Conservation (phyloP, 2,329 filamentous ascomycete species). For the Plectosphaerella plurivora region DNA sequence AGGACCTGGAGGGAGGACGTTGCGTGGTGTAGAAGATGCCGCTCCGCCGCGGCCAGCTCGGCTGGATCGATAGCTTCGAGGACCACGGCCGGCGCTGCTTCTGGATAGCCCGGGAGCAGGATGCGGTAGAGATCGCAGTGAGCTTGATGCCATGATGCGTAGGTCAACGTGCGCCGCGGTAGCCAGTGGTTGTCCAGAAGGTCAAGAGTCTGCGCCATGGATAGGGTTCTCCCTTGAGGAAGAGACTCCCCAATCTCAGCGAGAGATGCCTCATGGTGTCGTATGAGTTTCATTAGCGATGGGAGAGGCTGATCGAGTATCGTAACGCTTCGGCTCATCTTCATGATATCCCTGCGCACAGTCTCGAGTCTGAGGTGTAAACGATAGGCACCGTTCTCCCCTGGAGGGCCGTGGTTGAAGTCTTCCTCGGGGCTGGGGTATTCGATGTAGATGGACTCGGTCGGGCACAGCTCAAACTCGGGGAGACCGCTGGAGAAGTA, state of each 20-base stretch:
- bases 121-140: slow-evolving; percentile 40
- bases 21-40: slow-evolving; percentile 30
- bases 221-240: slow-evolving; percentile 10
- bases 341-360: slow-evolving; percentile 17
- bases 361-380: slow-evolving; percentile 16
- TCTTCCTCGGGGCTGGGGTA: slow-evolving; percentile 39
- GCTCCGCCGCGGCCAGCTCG: slow-evolving; percentile 23
- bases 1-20: slow-evolving; percentile 30
- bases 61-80: slow-evolving; percentile 20
- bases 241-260: slow-evolving; percentile 10
- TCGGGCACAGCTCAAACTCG: slow-evolving; percentile 34
- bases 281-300: slow-evolving; percentile 12
- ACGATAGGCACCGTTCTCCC: slow-evolving; percentile 13
- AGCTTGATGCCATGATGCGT: slow-evolving; percentile 34
- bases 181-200: slow-evolving; percentile 13
- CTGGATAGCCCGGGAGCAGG: slow-evolving; percentile 33
- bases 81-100: slow-evolving; percentile 27
- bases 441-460: slow-evolving; percentile 31
- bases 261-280: slow-evolving; percentile 14
- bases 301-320: slow-evolving; percentile 15
- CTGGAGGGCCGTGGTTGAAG: slow-evolving; percentile 18
- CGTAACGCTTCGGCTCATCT: slow-evolving; percentile 14
- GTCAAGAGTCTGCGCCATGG: slow-evolving; percentile 5
- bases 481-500: slow-evolving; percentile 34
- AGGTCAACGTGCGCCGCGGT: slow-evolving; percentile 21